phyloP scores from a whole-genome alignment of 2,329 filamentous ascomycete genomes.

The Gaeumannomyces sp. region DNA sequence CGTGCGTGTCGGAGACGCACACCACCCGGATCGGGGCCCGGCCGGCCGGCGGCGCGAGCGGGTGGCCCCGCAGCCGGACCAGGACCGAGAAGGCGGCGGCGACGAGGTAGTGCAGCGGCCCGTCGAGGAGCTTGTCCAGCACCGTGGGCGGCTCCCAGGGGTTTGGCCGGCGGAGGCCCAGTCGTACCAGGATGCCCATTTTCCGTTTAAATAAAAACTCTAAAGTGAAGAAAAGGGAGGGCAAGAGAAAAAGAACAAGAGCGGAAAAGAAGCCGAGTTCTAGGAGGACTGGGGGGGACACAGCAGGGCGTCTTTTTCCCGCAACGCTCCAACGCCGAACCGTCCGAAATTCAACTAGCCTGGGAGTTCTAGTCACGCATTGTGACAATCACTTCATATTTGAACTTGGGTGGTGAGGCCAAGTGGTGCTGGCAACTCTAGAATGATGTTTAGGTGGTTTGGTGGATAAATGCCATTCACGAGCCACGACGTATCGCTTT shows the following conservation, averaged over 20 bases:
- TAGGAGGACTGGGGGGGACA: background rate
- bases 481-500: no score
- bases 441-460: no score
- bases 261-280: background rate
- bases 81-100: slow-evolving; percentile 58
- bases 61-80: slow-evolving; percentile 59
- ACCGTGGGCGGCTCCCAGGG: slow-evolving; percentile 33
- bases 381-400: no score
- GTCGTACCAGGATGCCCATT: slow-evolving; percentile 14
- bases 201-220: background rate
- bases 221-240: background rate
- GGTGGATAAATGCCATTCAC: no score
- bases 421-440: no score
- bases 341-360: no score
- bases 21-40: slow-evolving; percentile 60
- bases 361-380: no score
- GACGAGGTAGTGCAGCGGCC: slow-evolving; percentile 60
- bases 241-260: background rate
- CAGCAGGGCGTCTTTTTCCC: no score
- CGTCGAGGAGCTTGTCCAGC: slow-evolving; percentile 58
- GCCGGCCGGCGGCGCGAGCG: slow-evolving; percentile 51
- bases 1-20: slow-evolving; percentile 87
- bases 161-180: slow-evolving; percentile 15
- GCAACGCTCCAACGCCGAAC: no score
- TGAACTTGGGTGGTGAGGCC: no score